Evolutionary conservation across 2,329 filamentous ascomycete genomes (phyloP), one percentile per base, ranked within the genome.

Genomic region (Diaporthe batatas): DNA sequence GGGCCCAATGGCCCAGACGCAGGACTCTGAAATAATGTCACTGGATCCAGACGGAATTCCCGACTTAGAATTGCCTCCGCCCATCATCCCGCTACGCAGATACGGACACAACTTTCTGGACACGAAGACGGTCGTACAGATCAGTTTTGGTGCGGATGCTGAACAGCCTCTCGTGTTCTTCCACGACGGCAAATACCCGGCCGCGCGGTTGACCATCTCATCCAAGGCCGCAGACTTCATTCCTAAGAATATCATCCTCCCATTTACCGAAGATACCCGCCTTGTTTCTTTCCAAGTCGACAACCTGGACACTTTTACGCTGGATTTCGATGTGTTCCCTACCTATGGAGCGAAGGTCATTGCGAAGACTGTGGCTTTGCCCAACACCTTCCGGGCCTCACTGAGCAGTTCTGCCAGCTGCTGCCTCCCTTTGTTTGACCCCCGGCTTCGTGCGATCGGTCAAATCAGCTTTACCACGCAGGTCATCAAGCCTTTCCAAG

Each of bases 21-120:
- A 80, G 55, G 85, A 84, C 0, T 88, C 91, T 21, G 80, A 88
- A 72, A 86, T 89, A 21, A 92, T 94, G 86, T 88, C 90, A 14
- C 86, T 93, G 74, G 95, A 98, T 78, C 90, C 90, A 0, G 96
- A 98, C 82, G 94, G 93, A 1, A 99, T 99, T 71, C 96, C 96
- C 2, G 91, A 95, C 75, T 91, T 99, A 42, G 95, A 96, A 77
- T 87, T 99, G 16, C 96, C 96, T 29, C 96, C 96, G 25, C 96
- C 96, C 0, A 98, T 99, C 76, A 98, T 99, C 76, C 96, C 96
- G 0, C 87, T 98, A 62, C 91, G 96, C 77, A 90, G 96, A 78
- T 99, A 99, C 78, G 96, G 96, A 21, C 96, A 99, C 84, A 99
- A 98, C 82, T 99, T 99, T 86, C 87, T 99, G 47, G 96, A 99